Evolutionary conservation across 202 grass and related monocot genomes (phyloP).

Genomic region (Eragrostis tef): DNA sequence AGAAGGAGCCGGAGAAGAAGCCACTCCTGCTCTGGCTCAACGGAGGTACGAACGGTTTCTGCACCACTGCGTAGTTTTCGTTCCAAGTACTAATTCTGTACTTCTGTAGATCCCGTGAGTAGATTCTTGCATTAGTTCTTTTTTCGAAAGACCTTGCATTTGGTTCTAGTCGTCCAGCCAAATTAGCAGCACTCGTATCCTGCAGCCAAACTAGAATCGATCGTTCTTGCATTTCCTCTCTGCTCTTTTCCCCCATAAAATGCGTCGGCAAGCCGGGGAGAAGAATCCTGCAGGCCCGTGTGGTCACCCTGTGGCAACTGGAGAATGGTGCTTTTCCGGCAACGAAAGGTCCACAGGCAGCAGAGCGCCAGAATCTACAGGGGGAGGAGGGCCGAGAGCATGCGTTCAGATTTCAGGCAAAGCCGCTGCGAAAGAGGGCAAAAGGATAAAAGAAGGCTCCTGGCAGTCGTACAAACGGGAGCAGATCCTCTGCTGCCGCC

Average conservation of each 20-base stretch:
- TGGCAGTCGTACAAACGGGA: slow-evolving; percentile 32
- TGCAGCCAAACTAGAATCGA: no score
- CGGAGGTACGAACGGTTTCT: slow-evolving; percentile 60
- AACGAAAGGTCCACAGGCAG: slow-evolving; percentile 55
- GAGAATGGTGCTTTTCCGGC: slow-evolving; percentile 41
- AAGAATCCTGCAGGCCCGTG: slow-evolving; percentile 12
- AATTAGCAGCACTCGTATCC: not conserved
- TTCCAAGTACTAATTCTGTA: no score
- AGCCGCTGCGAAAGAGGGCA: slow-evolving; percentile 29
- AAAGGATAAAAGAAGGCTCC: slow-evolving; percentile 44
- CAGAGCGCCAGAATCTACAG: slow-evolving; percentile 34
- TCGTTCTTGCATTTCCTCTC: not conserved
- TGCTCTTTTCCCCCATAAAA: not conserved
- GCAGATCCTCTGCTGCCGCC: slow-evolving; percentile 38
- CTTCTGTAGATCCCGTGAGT: slow-evolving; percentile 22
- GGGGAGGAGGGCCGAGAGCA: slow-evolving; percentile 7
- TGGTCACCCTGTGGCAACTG: slow-evolving; percentile 20
- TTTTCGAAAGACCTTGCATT: not conserved
- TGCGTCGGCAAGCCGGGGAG: slow-evolving; percentile 1
- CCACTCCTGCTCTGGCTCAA: slow-evolving; percentile 99
- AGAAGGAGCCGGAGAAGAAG: slow-evolving; percentile 64
- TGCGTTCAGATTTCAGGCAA: slow-evolving; percentile 10
- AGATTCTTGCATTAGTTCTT: not conserved
- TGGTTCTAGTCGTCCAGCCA: not conserved
- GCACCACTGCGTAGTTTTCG: not conserved